Conservation (phyloP, 2,329 filamentous ascomycete species). For the Zalaria obscura region DNA sequence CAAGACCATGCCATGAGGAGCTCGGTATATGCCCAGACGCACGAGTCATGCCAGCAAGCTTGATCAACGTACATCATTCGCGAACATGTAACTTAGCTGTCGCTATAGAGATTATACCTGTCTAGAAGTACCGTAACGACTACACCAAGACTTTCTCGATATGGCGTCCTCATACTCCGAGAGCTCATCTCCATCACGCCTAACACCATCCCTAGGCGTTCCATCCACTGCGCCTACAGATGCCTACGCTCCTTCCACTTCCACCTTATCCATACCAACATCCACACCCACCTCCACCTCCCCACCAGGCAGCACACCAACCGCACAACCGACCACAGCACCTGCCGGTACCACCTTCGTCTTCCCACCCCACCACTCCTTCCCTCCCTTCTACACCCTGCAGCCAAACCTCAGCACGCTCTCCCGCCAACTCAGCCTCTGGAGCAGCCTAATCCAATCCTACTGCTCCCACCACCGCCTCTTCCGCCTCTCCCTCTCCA, state of each 20-base stretch:
- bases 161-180: not conserved
- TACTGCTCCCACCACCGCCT: constrained; percentile 70
- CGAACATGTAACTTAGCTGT: no score
- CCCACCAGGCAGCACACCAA: constrained; percentile 1
- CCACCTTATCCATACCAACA: constrained; percentile 1
- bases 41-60: no score
- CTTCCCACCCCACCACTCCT: constrained; percentile 46
- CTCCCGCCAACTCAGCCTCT: constrained; percentile 66
- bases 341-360: constrained; percentile 15
- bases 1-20: no score
- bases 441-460: constrained; percentile 70
- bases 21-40: no score
- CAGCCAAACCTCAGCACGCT: constrained; percentile 62
- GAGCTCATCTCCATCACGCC: not conserved
- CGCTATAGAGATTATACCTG: not conserved
- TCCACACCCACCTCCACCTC: not conserved
- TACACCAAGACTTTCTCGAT: not conserved
- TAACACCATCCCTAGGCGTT: not conserved
- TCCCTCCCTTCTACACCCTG: constrained; percentile 75
- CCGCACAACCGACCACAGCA: constrained; percentile 4
- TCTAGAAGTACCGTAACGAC: not conserved
- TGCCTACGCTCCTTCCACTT: not conserved
- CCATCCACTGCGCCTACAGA: not conserved
- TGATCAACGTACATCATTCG: no score
- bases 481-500: constrained; percentile 57